Evolutionary conservation across 306 rosid genomes (phyloP).

Genomic region (Sophora flavescens): DNA sequence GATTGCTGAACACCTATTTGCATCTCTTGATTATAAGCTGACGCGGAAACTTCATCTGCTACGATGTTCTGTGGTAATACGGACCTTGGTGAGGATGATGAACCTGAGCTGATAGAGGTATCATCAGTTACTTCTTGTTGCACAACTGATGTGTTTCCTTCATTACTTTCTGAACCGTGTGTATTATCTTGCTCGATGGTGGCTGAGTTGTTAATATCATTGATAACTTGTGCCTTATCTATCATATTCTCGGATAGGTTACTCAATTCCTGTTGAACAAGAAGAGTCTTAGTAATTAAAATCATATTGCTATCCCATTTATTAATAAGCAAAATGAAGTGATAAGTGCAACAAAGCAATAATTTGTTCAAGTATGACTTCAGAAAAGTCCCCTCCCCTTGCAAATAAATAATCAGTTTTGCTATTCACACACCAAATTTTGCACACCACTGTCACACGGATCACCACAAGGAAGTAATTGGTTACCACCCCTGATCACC

Average conservation of each 20-base stretch:
- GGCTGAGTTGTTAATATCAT: slow-evolving; percentile 41
- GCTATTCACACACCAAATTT: no score
- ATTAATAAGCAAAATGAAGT: background rate
- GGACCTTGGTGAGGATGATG: slow-evolving; percentile 58
- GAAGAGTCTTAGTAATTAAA: background rate
- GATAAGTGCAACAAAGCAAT: background rate
- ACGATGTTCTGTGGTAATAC: slow-evolving; percentile 34
- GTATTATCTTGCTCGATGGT: slow-evolving; percentile 25
- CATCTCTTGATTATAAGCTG: slow-evolving; percentile 34
- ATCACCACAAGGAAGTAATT: background rate
- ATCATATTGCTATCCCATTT: background rate
- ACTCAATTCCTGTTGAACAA: slow-evolving; percentile 48
- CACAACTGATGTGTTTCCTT: slow-evolving; percentile 45
- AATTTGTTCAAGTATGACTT: slow-evolving; percentile 9
- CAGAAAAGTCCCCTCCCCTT: background rate
- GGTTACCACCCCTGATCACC: background rate
- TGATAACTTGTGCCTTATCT: slow-evolving; percentile 32
- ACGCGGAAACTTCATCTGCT: slow-evolving; percentile 38
- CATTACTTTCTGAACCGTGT: slow-evolving; percentile 40
- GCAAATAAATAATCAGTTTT: no score
- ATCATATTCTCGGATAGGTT: slow-evolving; percentile 40
- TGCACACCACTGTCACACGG: background rate
- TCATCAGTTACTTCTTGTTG: slow-evolving; percentile 48
- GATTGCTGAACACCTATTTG: slow-evolving; percentile 32
- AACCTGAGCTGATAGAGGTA: slow-evolving; percentile 45